Evolutionary conservation across 768 basidiomycete species (phyloP), one percentile per base, ranked within the genome.

Genomic region (Phylloporus arenicola): DNA sequence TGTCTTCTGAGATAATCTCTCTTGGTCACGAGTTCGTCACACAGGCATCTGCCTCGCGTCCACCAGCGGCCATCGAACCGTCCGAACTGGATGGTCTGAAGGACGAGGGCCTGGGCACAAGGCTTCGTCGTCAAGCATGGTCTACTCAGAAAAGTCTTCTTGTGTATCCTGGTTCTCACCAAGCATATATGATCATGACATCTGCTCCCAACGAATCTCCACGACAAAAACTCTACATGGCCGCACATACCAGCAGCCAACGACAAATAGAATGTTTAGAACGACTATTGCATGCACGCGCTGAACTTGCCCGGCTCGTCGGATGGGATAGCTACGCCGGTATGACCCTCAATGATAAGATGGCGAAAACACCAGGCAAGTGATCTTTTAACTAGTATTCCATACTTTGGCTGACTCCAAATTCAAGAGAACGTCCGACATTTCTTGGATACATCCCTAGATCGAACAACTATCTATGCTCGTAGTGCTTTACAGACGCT

Each of bases 131-230:
- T 4, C 88, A 89, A 63, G 86, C 88, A 17, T 81, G 80, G 57
- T 86, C 85, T 53, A 88, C 88, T 39, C 78, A 83, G 56, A 84
- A 82, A 54, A 81, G 84, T 62, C 75, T 90, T 42, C 79, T 83
- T 49, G 81, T 97, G 40, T 87, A 89, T 62, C 92, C 92, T 17
- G 84, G 86, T 17, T 91, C 88, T 38, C 73, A 88, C 60, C 93
- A 96, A 67, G 94, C 93, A 6, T 85, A 92, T 61, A 90, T 94
- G 83, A 88, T 98, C 42, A 86, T 90, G 79, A 84, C 87, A 19
- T 87, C 89, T 45, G 90, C 91, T 3, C 87, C 93, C 5, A 76
- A 81, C 33, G 92, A 92, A 62, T 86, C 86, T 41, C 84, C 92
- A 7, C 77, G 96, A 51, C 73, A 82, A 59, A 81, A 84, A 48